These are phyloP conservation scores for Fusarium coffeatum DNA, from an alignment of 2,329 filamentous ascomycete species.

Conservation along the genomic window DNA sequence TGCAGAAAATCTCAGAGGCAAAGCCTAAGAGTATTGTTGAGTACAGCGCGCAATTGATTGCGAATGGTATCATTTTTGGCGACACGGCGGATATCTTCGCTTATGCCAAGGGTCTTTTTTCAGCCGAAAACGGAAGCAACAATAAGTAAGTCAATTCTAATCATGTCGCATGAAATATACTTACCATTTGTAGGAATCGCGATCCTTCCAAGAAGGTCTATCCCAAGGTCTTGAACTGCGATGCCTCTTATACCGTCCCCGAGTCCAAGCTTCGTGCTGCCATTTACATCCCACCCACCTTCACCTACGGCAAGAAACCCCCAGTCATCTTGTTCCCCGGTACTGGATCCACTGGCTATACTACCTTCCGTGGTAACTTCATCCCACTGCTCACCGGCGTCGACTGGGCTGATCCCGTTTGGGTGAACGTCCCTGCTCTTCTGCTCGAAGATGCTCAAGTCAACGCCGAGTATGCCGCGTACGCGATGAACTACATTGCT, in stretches of 20 bases:
- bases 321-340: conserved; percentile 15
- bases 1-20: neutral
- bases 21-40: neutral
- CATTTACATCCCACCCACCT: conserved; percentile 2
- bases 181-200: neutral
- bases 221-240: conserved; percentile 2
- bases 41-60: conserved; percentile 1
- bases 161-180: fast-evolving
- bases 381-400: conserved; percentile 13
- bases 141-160: neutral
- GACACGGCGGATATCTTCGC: neutral
- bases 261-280: conserved; percentile 9
- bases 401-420: conserved; percentile 14
- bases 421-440: conserved; percentile 1
- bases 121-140: neutral
- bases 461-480: conserved; percentile 14
- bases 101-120: neutral
- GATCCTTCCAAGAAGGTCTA: conserved; percentile 1
- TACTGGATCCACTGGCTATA: conserved; percentile 6
- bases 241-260: neutral
- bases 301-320: conserved; percentile 3
- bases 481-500: conserved; percentile 13
- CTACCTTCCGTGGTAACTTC: neutral
- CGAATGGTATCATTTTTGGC: neutral
- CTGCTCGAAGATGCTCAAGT: neutral